A percentile compares a stretch with the other conserved stretches of the same genome.
Evolutionary conservation across 1,284 basidiomycete species (phyloP).

Genomic region (Chiua sp.): DNA sequence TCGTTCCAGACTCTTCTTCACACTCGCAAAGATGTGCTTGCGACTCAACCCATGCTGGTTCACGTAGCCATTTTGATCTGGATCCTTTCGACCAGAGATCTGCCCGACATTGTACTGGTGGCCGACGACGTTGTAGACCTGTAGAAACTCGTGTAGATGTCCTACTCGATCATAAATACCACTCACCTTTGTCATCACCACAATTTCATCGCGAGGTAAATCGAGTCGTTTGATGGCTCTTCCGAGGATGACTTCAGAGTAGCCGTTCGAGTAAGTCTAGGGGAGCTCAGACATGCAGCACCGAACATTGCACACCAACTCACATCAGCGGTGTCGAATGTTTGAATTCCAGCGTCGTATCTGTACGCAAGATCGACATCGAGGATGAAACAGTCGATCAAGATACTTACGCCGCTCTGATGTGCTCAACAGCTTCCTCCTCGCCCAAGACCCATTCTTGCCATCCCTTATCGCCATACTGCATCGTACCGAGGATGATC

Average conservation of each 20-base stretch:
- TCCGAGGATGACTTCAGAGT: conserved; percentile 78
- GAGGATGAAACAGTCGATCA: neutral
- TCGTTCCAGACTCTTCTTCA: conserved; percentile 67
- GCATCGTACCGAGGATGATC: conserved; percentile 53
- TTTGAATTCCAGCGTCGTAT: conserved; percentile 68
- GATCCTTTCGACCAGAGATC: conserved; percentile 21
- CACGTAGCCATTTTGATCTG: conserved; percentile 57
- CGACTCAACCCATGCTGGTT: conserved; percentile 61
- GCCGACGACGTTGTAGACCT: conserved; percentile 45
- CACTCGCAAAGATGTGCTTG: conserved; percentile 77
- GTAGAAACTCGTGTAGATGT: neutral
- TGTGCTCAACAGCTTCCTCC: conserved; percentile 62
- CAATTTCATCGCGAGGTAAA: conserved; percentile 76
- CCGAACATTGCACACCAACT: conserved; percentile 4
- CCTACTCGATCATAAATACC: neutral
- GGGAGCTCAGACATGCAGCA: neutral
- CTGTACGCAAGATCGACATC: conserved; percentile 32
- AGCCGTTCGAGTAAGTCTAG: conserved; percentile 70
- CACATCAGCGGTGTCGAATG: conserved; percentile 71
- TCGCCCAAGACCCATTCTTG: conserved; percentile 60
- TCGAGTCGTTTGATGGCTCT: conserved; percentile 77
- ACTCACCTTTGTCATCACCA: conserved; percentile 76
- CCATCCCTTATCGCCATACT: conserved; percentile 55
- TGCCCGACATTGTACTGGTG: conserved; percentile 32
- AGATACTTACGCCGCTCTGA: conserved; percentile 54